Percentiles rank a stretch among this genome's conserved stretches.
These are phyloP conservation scores for Cucurbita moschata DNA, from an alignment of 306 rosid species.

Conservation along the genomic window DNA sequence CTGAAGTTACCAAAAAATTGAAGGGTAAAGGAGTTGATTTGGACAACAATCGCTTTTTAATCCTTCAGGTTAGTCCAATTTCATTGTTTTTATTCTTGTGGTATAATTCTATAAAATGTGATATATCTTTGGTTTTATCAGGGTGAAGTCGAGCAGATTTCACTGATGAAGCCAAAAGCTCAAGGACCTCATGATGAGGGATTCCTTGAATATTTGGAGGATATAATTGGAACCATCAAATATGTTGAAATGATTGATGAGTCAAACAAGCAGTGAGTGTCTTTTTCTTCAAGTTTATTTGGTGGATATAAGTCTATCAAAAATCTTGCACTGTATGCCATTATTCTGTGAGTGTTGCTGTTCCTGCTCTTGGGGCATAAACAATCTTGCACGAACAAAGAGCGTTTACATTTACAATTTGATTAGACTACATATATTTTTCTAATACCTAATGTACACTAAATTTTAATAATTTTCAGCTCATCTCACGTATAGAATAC, in stretches of 20 bases:
- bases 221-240: conserved; percentile 84
- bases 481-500: not conserved
- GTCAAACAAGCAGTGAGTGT: conserved; percentile 62
- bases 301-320: not conserved
- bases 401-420: not conserved
- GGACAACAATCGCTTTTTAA: conserved; percentile 86
- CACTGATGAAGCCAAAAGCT: conserved; percentile 92
- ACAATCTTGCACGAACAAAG: not conserved
- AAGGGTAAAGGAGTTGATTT: conserved; percentile 97
- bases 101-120: not conserved
- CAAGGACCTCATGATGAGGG: conserved; percentile 99
- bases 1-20: conserved; percentile 87
- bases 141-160: conserved; percentile 99
- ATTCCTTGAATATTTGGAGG: conserved; percentile 93
- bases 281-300: conserved; percentile 3
- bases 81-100: not conserved
- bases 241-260: conserved; percentile 78
- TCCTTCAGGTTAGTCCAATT: conserved; percentile 65
- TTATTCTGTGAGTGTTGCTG: not conserved
- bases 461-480: not conserved
- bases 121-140: conserved; percentile 20
- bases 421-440: not conserved
- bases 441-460: not conserved
- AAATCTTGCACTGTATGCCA: not conserved
- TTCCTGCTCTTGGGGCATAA: not conserved